These are phyloP conservation scores for Nelumbo lutea DNA, from an alignment of 164 flowering plant species.

Conservation along the genomic window DNA sequence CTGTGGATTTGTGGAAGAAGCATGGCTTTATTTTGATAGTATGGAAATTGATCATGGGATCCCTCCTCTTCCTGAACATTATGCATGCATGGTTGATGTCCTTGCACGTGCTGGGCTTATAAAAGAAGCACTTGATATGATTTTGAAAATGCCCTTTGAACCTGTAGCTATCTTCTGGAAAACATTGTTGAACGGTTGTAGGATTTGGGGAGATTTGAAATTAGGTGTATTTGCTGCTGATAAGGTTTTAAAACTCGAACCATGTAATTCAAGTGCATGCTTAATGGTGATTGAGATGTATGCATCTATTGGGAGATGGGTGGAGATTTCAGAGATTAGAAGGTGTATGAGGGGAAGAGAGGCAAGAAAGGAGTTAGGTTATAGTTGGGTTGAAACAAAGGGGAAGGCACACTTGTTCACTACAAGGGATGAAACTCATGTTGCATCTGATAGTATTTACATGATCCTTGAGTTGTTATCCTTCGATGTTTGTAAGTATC, in stretches of 20 bases:
- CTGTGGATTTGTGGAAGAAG: no score
- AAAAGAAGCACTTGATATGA: constrained; percentile 18
- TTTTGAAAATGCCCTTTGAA: constrained; percentile 23
- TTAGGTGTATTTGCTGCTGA: constrained; percentile 23
- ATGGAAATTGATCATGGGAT: constrained; percentile 16
- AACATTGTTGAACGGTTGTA: constrained; percentile 30
- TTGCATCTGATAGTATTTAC: constrained; percentile 19
- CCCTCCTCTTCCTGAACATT: constrained; percentile 20
- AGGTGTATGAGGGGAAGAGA: constrained; percentile 20
- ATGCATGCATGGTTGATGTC: constrained; percentile 24
- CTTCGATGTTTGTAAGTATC: constrained; percentile 4
- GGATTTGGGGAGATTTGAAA: constrained; percentile 22
- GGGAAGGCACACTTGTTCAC: constrained; percentile 21
- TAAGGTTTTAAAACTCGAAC: constrained; percentile 20
- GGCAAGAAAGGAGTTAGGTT: constrained; percentile 22
- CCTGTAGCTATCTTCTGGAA: constrained; percentile 21
- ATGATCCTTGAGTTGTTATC: constrained; percentile 18
- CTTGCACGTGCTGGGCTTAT: constrained; percentile 21
- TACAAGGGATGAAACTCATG: constrained; percentile 33
- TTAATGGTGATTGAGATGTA: constrained; percentile 24
- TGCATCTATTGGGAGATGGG: constrained; percentile 20
- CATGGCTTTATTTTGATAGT: no score
- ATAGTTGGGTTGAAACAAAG: constrained; percentile 34
- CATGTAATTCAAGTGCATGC: constrained; percentile 21
- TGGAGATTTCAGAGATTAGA: constrained; percentile 18